Base-by-base conservation (phyloP, 495 filamentous ascomycete genomes). In the Penicillium malachiteum region DNA sequence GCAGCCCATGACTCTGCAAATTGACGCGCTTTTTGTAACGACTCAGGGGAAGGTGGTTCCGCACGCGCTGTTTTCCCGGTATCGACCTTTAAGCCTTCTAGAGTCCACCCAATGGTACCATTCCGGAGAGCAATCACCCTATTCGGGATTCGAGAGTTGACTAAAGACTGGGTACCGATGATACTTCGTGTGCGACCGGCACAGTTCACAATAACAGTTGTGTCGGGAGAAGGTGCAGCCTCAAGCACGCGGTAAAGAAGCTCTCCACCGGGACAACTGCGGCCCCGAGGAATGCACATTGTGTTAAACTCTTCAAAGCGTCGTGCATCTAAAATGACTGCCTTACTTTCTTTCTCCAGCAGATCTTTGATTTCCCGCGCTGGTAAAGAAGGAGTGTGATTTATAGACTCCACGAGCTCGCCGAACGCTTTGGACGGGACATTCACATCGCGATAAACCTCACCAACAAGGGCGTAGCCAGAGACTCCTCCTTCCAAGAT, bases 401-500 rank as follows among this genome's bases (percentile, higher is more conserved):
- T 59, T 56, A 67, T 67, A 0, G 65, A 62, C 44, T 67, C 65
- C 30, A 67, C 65, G 6, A 67, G 57, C 41, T 67, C 65, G 32
- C 65, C 65, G 42, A 67, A 67, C 31, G 65, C 65, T 44, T 67
- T 67, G 13, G 65, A 67, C 8, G 65, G 65, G 1, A 67, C 65
- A 44, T 56, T 56, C n/a, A 67, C 62, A 58, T 67, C 65, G 16
- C 65, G 62, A 49, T 67, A 67, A 5, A 67, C 59, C 31, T 67
- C 65, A 0, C 65, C 65, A 12, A 63, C 51, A 3, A 38, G 53
- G 1, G 56, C 37, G 39, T 67, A 67, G 0, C 17, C 56, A n/a
- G 59, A 50, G 5, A 67, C 50, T 17, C 62, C 65, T 10, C 62
- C 62, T 46, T 65, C 45, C 2, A 67, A 42, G 35, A 65, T 63